Base-by-base conservation (phyloP, 495 filamentous ascomycete species). In the Pyrenula aspistea region DNA sequence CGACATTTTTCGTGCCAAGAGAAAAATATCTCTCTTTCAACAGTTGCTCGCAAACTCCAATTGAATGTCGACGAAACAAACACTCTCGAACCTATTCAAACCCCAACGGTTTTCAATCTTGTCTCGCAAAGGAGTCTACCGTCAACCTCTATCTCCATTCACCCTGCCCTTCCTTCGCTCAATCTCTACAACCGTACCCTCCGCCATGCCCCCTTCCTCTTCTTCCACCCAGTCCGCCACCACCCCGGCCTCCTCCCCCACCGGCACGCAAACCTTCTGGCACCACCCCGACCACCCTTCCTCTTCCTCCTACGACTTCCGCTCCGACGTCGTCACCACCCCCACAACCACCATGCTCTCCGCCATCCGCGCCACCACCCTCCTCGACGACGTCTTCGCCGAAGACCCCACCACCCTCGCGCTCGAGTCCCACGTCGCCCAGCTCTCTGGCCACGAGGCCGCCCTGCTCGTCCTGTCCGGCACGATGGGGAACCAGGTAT, bases 341-440 rank as follows among this genome's bases (percentile, higher is more conserved):
- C 91, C 92, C 1, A 95, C 89, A 47, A 54, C 75, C 2, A 79
- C 83, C 11, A 95, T 95, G 91, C 83, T 96, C 15, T 68, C 76
- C 42, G 78, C 82, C 11, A 84, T 84, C 58, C 68, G 70, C 53
- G 64, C 72, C 48, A 78, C 77, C 3, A 81, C 80, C 3, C 71
- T 90, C 48, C 70, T 85, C 24, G 91, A 96, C 67, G 91, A 95
- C 60, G 89, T 95, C 59, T 92, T 92, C 68, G 61, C 74, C 49
- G 88, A 92, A 68, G 91, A 95, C 67, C 77, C 82, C 0, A 89
- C 87, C 0, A 95, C 91, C 23, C 81, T 74, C 48, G 73, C 79
- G 54, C 81, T 96, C 47, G 85, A 89, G 67, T 65, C 73, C 31
- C 83, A 86, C 59, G 73, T 93, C 21, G 86, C 88, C 24, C 66